Base-by-base conservation (phyloP, 1,284 basidiomycete species). In the Melampsora larici-populina region DNA sequence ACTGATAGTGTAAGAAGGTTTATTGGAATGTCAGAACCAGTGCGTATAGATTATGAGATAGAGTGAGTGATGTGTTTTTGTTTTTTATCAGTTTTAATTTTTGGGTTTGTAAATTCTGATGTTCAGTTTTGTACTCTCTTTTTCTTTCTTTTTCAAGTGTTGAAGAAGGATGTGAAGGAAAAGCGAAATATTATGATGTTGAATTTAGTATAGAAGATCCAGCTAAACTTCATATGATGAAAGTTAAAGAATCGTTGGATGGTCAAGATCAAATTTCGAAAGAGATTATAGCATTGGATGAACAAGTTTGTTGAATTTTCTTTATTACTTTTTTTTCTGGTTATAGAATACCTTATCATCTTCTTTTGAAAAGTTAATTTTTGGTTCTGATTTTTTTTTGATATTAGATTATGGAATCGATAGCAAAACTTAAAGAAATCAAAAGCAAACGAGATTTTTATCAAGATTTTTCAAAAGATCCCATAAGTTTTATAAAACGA, bases 381-480 rank as follows among this genome's bases (percentile, higher is more conserved):
- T 31, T 60, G 15, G 15, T 13, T 58, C 9, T 43, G 40, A 40
- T 40, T 67, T 18, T 24, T 7, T 62, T n/a, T n/a, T n/a, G n/a
- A n/a, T 31, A 9, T 62, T 26, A 77, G 74, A 77, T 77, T 15
- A 64, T 64, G 60, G 74, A 77, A 24, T 69, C 55, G 24, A 70
- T 77, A 21, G 58, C 66, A 11, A 69, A 77, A 33, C 33, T 77
- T 0, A 62, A 65, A 31, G 74, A 77, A 51, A 60, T 77, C 17
- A 77, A 77, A 60, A 77, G 43, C 31, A 48, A 66, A 24, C 74
- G 74, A 33, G 74, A 77, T 24, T 77, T 77, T 64, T 77, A 77
- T 48, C 13, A 31, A 17, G 48, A 46, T 55, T 77, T 77, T 36
- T 63, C 74, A 55, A n/a, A 43, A 6, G 67, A 77, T 64, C 74